Base-by-base conservation (phyloP, 2,329 filamentous ascomycete species). In the Karstenula rhodostoma region DNA sequence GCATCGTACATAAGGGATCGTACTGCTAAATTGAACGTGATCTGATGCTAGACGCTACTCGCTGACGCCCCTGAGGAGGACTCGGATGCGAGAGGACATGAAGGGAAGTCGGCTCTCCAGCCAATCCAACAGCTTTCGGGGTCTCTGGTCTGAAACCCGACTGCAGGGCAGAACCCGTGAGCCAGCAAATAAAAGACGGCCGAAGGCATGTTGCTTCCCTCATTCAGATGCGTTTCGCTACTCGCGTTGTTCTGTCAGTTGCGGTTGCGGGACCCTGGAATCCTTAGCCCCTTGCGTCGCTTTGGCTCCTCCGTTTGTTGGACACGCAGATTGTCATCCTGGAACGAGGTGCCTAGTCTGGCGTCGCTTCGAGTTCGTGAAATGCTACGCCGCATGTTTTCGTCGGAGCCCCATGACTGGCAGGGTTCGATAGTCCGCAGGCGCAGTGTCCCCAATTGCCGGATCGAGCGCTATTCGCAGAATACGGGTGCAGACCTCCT, bases 381-480 rank as follows among this genome's bases (percentile, higher is more conserved):
- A 29, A 54, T 54, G 51, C 25, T 46, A 44, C 51, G 40, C 37
- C 40, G 27, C 25, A 54, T 59, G 10, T 32, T 62, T 62, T 57
- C 48, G 37, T 33, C 51, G 33, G 35, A 53, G 52, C 46, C 44
- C 65, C 63, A 63, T 66, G 63, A 64, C 63, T 54, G 57, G 33
- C 47, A 62, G 54, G 59, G 19, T 60, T 59, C 59, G 54, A 65
- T 60, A 59, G 57, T 58, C 46, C 65, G 65, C 65, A 67, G 60
- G 55, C 51, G 58, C 35, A n/a, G 46, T 57, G 58, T 60, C 59
- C 58, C 61, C 63, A 51, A 59, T 51, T 62, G 40, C 65, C 61
- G 59, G 49, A 62, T 64, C 53, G 53, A 55, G 61, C 49, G 53
- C 48, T 43, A 57, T 56, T 58, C 23, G 35, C 23, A 42, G 55